phyloP scores from a whole-genome alignment of 2,329 filamentous ascomycete genomes.

The Periconia digitata region DNA sequence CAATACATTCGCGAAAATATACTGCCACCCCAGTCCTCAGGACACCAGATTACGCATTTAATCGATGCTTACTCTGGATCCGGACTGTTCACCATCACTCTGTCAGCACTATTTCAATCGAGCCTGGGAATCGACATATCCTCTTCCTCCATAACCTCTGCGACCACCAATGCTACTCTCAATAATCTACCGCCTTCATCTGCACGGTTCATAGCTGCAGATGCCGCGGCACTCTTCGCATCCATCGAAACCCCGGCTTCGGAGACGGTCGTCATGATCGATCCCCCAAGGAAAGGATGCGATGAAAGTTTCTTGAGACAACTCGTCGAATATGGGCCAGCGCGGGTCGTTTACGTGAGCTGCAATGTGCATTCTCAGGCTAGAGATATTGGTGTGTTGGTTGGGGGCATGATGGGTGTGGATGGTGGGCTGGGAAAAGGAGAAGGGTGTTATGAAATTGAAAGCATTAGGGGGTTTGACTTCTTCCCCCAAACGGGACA shows the following conservation, averaged over 20 bases:
- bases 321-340: conserved; percentile 74
- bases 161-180: conserved; percentile 73
- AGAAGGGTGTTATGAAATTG: conserved; percentile 70
- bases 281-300: conserved; percentile 95
- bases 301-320: conserved; percentile 82
- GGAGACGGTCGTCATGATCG: conserved; percentile 90
- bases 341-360: conserved; percentile 86
- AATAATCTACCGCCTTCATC: conserved; percentile 70
- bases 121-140: conserved; percentile 92
- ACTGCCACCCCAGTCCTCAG: conserved; percentile 51
- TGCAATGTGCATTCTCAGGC: conserved; percentile 99
- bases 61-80: conserved; percentile 98
- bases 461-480: conserved; percentile 90
- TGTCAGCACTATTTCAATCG: conserved; percentile 76
- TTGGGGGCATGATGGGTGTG: conserved; percentile 63
- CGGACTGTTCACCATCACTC: conserved; percentile 93
- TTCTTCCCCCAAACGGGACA: conserved; percentile 89
- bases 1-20: conserved; percentile 82
- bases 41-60: conserved; percentile 69
- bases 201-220: conserved; percentile 84
- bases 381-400: conserved; percentile 83
- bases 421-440: conserved; percentile 39
- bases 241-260: conserved; percentile 72
- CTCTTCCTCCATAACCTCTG: conserved; percentile 73
- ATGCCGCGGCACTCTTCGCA: conserved; percentile 81